phyloP scores from a whole-genome alignment of 306 rosid species.

The Sophora flavescens region DNA sequence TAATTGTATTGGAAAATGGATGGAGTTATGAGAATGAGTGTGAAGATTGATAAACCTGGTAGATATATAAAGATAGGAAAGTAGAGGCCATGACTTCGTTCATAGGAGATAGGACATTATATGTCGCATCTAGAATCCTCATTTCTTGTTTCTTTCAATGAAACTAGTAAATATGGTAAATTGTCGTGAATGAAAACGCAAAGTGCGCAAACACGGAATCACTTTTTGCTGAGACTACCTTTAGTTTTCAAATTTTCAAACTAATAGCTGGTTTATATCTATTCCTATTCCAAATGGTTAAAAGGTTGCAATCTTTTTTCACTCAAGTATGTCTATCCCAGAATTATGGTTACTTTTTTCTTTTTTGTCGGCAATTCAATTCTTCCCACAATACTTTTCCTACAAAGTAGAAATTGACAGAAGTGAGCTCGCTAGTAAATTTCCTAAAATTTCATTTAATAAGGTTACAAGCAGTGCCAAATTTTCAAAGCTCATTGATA shows the following conservation, averaged over 20 bases:
- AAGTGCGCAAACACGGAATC: conserved; percentile 2
- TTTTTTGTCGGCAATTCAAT: conserved; percentile 3
- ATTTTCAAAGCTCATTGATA: not conserved
- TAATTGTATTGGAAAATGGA: too few relatives aligned
- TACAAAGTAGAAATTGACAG: not conserved
- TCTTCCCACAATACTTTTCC: not conserved
- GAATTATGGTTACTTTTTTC: conserved; percentile 7
- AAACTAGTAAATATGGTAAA: not conserved
- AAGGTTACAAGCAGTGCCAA: not conserved
- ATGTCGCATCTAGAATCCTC: not conserved
- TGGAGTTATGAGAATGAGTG: too few relatives aligned
- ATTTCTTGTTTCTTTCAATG: not conserved
- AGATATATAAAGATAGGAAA: not conserved
- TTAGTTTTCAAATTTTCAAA: not conserved
- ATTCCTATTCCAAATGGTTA: not conserved
- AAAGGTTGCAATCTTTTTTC: not conserved
- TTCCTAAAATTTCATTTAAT: not conserved
- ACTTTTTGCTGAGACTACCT: not conserved
- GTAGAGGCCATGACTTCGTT: not conserved
- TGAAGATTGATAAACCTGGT: too few relatives aligned
- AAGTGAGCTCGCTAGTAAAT: not conserved
- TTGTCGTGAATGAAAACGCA: not conserved
- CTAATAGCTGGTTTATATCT: not conserved
- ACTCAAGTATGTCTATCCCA: not conserved
- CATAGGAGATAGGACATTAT: not conserved